A percentile compares a stretch with the other conserved stretches of the same genome.
These are phyloP conservation scores for Phaeosphaeria sp. DNA, from an alignment of 2,329 filamentous ascomycete species.

Conservation along the genomic window DNA sequence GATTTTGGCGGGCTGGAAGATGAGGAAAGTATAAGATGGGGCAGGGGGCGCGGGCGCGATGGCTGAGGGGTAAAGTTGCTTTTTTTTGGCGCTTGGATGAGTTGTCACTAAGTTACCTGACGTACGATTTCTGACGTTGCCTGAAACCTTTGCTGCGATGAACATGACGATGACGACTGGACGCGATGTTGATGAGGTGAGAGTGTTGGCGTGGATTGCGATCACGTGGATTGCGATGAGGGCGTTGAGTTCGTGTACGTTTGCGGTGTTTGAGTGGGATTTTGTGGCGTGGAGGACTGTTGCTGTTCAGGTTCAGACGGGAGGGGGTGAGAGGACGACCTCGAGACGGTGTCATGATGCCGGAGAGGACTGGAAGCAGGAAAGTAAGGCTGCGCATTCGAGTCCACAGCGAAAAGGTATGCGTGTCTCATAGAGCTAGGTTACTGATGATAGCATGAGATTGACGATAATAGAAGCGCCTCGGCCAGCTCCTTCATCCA, in stretches of 20 bases:
- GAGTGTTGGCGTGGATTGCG: not conserved
- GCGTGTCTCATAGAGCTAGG: not conserved
- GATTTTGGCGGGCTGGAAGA: not conserved
- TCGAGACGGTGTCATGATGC: not conserved
- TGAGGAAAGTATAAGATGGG: constrained; percentile 1
- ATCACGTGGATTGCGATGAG: not conserved
- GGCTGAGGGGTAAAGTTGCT: not conserved
- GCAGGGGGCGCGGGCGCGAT: not conserved
- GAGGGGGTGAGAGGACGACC: not conserved
- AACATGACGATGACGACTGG: not conserved
- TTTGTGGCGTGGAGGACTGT: not conserved
- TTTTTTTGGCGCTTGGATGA: no score
- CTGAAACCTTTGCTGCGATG: not conserved
- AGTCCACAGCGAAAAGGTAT: not conserved
- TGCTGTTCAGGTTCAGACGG: not conserved
- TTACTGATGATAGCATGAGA: not conserved
- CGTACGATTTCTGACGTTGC: no score
- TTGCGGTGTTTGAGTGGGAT: constrained; percentile 1
- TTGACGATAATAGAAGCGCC: not conserved
- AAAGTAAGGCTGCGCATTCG: not conserved
- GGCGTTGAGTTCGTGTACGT: not conserved
- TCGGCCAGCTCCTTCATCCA: not conserved
- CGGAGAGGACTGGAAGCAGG: not conserved
- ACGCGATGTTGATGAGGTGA: not conserved
- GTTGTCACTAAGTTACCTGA: no score